Percentiles rank a stretch among this genome's conserved stretches.
These are phyloP conservation scores for Pyracantha coccinea DNA, from an alignment of 331 rosid genomes.

Conservation along the genomic window DNA sequence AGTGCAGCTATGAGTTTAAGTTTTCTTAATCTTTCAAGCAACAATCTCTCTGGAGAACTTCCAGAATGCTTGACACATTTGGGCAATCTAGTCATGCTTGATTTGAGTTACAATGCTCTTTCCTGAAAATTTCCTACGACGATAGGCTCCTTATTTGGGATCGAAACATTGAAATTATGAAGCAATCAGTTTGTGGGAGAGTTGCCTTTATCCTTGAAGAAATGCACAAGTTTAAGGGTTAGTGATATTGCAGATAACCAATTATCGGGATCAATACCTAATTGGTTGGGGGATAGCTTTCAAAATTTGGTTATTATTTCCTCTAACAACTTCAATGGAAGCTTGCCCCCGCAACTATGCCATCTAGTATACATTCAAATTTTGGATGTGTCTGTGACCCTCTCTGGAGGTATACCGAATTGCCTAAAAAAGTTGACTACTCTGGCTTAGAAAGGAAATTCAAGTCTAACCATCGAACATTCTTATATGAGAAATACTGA, in stretches of 20 bases:
- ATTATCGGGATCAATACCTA: not conserved
- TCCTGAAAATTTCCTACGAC: slow-evolving; percentile 15
- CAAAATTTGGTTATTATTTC: not conserved
- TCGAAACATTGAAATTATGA: not conserved
- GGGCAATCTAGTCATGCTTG: not conserved
- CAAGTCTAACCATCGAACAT: not conserved
- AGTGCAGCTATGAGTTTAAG: rapidly evolving
- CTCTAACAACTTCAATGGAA: not conserved
- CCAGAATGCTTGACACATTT: slow-evolving; percentile 3
- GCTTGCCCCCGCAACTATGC: not conserved
- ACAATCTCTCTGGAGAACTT: not conserved
- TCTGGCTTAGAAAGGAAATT: not conserved
- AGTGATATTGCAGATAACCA: slow-evolving; percentile 2
- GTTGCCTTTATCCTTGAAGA: not conserved
- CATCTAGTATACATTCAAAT: not conserved
- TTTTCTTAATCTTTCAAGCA: not conserved
- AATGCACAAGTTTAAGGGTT: not conserved
- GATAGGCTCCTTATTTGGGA: not conserved
- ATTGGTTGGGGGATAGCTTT: not conserved
- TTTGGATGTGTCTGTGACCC: not conserved
- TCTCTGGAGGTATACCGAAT: not conserved
- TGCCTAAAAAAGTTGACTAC: not conserved
- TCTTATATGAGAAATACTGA: not conserved
- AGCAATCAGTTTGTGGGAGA: not conserved
- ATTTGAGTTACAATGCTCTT: not conserved